These are phyloP conservation scores for Glonium stellatum DNA, from an alignment of 495 filamentous ascomycete genomes.

Conservation along the genomic window DNA sequence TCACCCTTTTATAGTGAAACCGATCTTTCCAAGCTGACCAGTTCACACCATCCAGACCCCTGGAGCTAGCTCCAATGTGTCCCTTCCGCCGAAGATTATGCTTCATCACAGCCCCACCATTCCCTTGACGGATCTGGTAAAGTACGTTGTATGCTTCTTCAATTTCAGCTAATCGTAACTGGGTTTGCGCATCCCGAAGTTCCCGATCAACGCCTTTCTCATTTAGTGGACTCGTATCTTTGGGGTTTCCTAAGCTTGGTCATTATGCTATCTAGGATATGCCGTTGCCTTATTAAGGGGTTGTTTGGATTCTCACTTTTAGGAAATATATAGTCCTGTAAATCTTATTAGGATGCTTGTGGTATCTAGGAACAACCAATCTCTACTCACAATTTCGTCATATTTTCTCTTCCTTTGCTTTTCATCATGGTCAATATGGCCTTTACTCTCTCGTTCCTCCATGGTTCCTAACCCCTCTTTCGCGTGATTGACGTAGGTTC, in stretches of 20 bases:
- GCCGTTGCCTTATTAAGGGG: background rate
- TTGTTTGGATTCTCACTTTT: conserved; percentile 12
- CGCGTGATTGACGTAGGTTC: conserved; percentile 39
- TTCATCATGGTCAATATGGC: conserved; percentile 30
- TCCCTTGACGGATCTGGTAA: conserved; percentile 30
- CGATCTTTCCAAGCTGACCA: conserved; percentile 37
- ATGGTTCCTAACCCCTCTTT: conserved; percentile 26
- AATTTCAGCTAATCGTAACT: conserved; percentile 39
- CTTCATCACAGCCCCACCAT: conserved; percentile 33
- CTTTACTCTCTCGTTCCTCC: conserved; percentile 25
- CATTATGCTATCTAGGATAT: background rate
- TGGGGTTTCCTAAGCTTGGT: conserved; percentile 29
- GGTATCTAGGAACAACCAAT: background rate
- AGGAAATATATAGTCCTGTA: conserved; percentile 40
- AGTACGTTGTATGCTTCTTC: conserved; percentile 39
- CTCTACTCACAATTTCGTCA: conserved; percentile 28
- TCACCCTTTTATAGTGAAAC: conserved; percentile 32
- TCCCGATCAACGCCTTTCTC: conserved; percentile 39
- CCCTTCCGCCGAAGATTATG: conserved; percentile 45
- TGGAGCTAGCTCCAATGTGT: conserved; percentile 46
- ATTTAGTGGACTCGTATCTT: conserved; percentile 37
- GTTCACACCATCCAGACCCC: conserved; percentile 40
- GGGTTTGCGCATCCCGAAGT: conserved; percentile 39
- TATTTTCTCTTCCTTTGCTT: conserved; percentile 29
- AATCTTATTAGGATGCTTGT: background rate